Base-by-base conservation (phyloP, 148 eudicot genomes). In the Pharnaceum exiguum region DNA sequence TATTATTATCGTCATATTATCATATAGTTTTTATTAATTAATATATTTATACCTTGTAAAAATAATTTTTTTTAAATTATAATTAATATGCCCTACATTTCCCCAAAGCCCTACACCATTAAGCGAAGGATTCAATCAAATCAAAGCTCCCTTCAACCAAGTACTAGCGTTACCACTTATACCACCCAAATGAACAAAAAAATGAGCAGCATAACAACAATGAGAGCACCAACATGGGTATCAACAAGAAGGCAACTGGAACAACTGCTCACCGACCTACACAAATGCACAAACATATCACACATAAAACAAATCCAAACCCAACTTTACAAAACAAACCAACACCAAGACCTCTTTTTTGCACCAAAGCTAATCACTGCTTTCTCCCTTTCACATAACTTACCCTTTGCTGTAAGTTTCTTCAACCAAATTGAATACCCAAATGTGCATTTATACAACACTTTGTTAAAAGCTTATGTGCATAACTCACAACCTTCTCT, bases 231-330 rank as follows among this genome's bases (percentile, higher is more conserved):
- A 8, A 49, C 77, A 18, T 87, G 82, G 77, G 63, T 87, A 11
- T 90, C 97, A 9, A 49, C 76, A 3, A 77, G 97, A 33, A 64
- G 95, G n/a, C 69, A 75, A n/a, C 71, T 90, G 16, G 87, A 87
- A 25, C 79, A 75, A 45, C 77, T 77, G 26, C 83, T 90, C 0
- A 46, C 80, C 5, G 78, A 84, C 29, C 77, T 84, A 48, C 82
- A 84, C 59, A 90, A 80, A 60, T 84, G 80, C 77, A 61, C 72
- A 8, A 70, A 87, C 51, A 45, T 83, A 36, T 59, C 68, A 27
- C 85, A 80, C 0, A n/a, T 85, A 25, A 88, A 79, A 28, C 94
- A 91, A 69, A 10, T 91, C 43, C 90, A 78, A 19, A 90, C 96
- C 5, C 79, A 79, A 33, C 71, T 77, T 11, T 80, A 80, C 80